These are phyloP conservation scores for Rutidosis leptorrhynchoides DNA, from an alignment of 129 eudicot species.

Conservation along the genomic window DNA sequence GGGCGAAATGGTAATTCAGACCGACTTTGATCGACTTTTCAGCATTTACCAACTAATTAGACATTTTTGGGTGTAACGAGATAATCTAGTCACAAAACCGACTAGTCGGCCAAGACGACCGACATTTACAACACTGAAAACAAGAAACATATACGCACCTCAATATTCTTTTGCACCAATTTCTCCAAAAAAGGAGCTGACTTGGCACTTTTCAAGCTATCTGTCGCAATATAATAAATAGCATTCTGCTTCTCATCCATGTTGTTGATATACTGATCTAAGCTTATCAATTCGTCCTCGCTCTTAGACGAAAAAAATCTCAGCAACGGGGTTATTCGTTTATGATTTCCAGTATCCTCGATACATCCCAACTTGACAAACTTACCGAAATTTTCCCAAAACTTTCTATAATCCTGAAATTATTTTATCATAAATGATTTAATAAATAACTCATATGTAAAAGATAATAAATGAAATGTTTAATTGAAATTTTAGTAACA, in stretches of 20 bases:
- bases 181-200: conserved; percentile 95
- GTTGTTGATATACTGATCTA: conserved; percentile 80
- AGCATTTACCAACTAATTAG: too few relatives aligned
- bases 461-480: not conserved
- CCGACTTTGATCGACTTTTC: too few relatives aligned
- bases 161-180: conserved; percentile 77
- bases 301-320: conserved; percentile 74
- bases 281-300: conserved; percentile 79
- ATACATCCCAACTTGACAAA: conserved; percentile 87
- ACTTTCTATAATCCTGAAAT: conserved; percentile 88
- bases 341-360: conserved; percentile 89
- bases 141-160: conserved; percentile 42
- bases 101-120: too few relatives aligned
- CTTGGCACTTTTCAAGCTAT: conserved; percentile 94
- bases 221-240: conserved; percentile 87
- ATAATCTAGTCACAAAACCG: too few relatives aligned
- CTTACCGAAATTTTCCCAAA: conserved; percentile 96
- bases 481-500: conserved; percentile 17
- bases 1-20: too few relatives aligned
- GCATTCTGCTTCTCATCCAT: conserved; percentile 91
- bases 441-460: not conserved
- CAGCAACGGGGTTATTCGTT: conserved; percentile 73
- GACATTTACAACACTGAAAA: too few relatives aligned
- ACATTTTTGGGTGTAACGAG: too few relatives aligned
- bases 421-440: not conserved